Evolutionary conservation across 306 rosid species (phyloP), one percentile per base, ranked within the genome.

Genomic region (Hippophae gyantsensis): DNA sequence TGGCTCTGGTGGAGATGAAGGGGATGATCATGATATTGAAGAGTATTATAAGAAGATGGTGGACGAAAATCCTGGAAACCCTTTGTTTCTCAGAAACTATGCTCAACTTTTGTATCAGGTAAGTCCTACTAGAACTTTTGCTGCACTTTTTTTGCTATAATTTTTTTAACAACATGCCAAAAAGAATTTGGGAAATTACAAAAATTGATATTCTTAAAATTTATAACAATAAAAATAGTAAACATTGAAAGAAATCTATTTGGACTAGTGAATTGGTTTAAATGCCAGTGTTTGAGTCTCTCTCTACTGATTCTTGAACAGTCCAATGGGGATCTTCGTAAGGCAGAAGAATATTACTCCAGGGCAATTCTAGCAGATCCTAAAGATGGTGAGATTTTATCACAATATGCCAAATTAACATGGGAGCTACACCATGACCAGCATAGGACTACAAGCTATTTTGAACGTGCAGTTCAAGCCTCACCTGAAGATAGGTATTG

Each of bases 401-500:
- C 63, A 64, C 71, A 73, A 61, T 88, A 84, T 84, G 99, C 95
- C 32, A 81, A 77, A 69, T 66, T 88, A 65, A 65, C 76, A 43
- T 88, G 95, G 99, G 86, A 83, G 70, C 76, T 78, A 13, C 83
- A 65, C 70, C 85, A 14, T 56, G 96, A 92, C 81, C 76, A 75
- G 66, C 84, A 84, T 48, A 82, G 62, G 73, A 84, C 95, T 60
- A 49, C 55, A 44, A 58, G 64, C 69, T 78, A 80, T 80, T 88
- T 83, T 81, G 80, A 88, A 62, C 85, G 78, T 25, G 99, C 99
- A 50, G 72, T 68, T 76, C 68, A 66, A 66, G 76, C 80, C 45
- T 66, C 82, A 48, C 81, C 93, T 53, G 67, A 76, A n/a, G 78
- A 92, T 67, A 80, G 90, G 99, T 92, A 32, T 68, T 73, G 64